Percentiles rank a stretch among this genome's conserved stretches.
These are phyloP conservation scores for Mycena kentingensis DNA, from an alignment of 768 basidiomycete genomes.

Conservation along the genomic window DNA sequence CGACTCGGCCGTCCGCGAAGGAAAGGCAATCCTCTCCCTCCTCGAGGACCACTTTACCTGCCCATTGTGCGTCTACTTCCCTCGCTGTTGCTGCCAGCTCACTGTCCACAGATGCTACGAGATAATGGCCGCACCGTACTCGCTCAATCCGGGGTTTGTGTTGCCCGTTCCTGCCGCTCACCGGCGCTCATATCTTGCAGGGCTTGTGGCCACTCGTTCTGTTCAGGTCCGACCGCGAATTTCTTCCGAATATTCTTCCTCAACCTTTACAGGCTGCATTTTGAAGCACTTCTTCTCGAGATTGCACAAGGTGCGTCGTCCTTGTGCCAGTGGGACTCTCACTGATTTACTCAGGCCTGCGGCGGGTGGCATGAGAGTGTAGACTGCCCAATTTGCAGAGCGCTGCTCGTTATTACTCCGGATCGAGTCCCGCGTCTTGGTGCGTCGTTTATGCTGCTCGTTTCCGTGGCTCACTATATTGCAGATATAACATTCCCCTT, in stretches of 20 bases:
- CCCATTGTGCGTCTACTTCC: slow-evolving; percentile 48
- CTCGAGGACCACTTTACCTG: slow-evolving; percentile 69
- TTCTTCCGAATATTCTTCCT: too few species aligned
- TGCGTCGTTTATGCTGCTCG: neutral
- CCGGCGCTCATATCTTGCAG: too few species aligned
- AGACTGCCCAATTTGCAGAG: slow-evolving; percentile 69
- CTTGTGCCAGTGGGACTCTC: neutral
- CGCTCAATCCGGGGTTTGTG: slow-evolving; percentile 50
- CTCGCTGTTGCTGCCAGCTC: slow-evolving; percentile 2
- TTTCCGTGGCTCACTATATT: neutral
- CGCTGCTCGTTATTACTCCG: slow-evolving; percentile 50
- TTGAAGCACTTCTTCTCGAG: slow-evolving; percentile 71
- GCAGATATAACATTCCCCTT: slow-evolving; percentile 59
- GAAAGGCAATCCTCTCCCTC: slow-evolving; percentile 46
- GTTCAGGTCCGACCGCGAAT: too few species aligned
- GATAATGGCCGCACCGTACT: slow-evolving; percentile 62
- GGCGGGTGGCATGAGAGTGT: slow-evolving; percentile 70
- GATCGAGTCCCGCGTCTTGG: slow-evolving; percentile 51
- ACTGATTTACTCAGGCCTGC: slow-evolving; percentile 36
- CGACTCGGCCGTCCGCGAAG: slow-evolving; percentile 45
- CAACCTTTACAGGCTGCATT: slow-evolving; percentile 64
- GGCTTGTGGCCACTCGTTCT: too few species aligned
- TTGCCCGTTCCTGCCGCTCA: too few species aligned
- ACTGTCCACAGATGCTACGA: slow-evolving; percentile 58
- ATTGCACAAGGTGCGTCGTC: slow-evolving; percentile 42